A percentile compares a stretch with the other conserved stretches of the same genome.
These are phyloP conservation scores for Hericium coralloides DNA, from an alignment of 768 basidiomycete genomes.

Conservation along the genomic window DNA sequence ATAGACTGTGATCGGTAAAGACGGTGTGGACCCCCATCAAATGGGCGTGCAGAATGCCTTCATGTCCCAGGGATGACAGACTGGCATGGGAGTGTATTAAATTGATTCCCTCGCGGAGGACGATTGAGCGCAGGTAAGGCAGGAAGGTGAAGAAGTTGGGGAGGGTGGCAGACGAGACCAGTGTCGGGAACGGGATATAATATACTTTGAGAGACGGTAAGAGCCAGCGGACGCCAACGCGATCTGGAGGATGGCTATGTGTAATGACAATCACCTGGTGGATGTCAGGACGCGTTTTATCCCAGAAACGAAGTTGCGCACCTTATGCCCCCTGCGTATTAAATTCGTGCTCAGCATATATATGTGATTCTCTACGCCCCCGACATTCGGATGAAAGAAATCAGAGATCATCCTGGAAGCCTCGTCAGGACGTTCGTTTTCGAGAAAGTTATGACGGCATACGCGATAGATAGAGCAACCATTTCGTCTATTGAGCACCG, in stretches of 20 bases:
- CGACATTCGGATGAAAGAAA: slow-evolving; percentile 91
- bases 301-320: slow-evolving; percentile 20
- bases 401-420: slow-evolving; percentile 81
- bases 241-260: slow-evolving; percentile 79
- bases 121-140: slow-evolving; percentile 85
- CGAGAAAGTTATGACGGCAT: background rate
- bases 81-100: slow-evolving; percentile 90
- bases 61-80: slow-evolving; percentile 84
- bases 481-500: background rate
- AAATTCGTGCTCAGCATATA: slow-evolving; percentile 86
- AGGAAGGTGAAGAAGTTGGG: slow-evolving; percentile 91
- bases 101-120: slow-evolving; percentile 78
- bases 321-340: slow-evolving; percentile 78
- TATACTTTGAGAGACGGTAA: slow-evolving; percentile 86
- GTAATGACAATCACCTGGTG: slow-evolving; percentile 87
- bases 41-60: slow-evolving; percentile 85
- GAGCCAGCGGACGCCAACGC: slow-evolving; percentile 87
- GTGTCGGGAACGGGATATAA: slow-evolving; percentile 83
- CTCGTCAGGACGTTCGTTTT: background rate
- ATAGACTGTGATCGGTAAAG: slow-evolving; percentile 95
- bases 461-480: slow-evolving; percentile 1
- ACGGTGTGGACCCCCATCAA: slow-evolving; percentile 83
- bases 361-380: slow-evolving; percentile 95
- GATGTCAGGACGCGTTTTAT: background rate
- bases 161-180: slow-evolving; percentile 86